Conservation (phyloP, 345 rosid genomes). For the Adansonia digitata region DNA sequence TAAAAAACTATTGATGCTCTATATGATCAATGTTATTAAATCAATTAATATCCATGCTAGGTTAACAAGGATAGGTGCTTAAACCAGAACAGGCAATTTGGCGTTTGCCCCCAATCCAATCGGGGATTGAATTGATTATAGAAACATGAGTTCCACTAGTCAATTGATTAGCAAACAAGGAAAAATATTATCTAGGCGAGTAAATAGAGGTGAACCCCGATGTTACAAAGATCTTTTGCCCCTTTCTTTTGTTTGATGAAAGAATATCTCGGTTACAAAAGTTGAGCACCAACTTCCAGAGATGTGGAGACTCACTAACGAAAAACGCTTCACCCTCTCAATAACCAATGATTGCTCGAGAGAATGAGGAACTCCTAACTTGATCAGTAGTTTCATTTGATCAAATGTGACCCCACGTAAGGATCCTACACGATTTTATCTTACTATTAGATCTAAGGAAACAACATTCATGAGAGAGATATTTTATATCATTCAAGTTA, state of each 20-base stretch:
- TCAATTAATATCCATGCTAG: neutral
- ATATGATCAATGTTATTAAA: neutral
- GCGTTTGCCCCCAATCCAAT: no score
- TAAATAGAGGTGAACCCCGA: no score
- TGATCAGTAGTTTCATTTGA: conserved; percentile 79
- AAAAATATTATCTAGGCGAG: no score
- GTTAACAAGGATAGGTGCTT: neutral
- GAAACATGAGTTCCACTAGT: no score
- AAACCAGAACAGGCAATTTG: neutral
- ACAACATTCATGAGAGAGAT: conserved; percentile 2
- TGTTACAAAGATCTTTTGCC: no score
- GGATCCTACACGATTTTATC: conserved; percentile 48
- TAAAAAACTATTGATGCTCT: neutral
- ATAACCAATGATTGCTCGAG: conserved; percentile 64
- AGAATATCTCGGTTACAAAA: no score
- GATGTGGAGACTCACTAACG: conserved; percentile 61
- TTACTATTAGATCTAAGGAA: neutral
- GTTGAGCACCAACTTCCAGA: no score
- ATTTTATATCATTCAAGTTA: neutral
- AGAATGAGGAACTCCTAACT: conserved; percentile 81
- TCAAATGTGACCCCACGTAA: conserved; percentile 79
- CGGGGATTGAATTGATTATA: no score
- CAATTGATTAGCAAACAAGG: no score
- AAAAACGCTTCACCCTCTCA: conserved; percentile 61
- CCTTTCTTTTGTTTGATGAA: no score